phyloP scores from a whole-genome alignment of 345 rosid genomes.

The Clausena lansium region DNA sequence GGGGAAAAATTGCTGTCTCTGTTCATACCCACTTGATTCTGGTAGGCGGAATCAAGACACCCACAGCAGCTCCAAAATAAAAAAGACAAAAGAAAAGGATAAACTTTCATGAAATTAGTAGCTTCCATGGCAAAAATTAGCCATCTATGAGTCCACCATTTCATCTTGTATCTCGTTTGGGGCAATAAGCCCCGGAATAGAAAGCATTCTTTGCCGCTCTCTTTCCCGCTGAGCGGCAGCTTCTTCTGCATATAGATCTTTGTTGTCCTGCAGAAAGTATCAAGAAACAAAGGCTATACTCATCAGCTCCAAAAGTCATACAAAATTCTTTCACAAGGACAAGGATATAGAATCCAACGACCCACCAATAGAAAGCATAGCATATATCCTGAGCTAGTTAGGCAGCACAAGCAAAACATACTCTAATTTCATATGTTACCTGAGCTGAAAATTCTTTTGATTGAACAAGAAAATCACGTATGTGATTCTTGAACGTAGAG shows the following conservation, averaged over 20 bases:
- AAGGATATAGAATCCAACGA: neutral
- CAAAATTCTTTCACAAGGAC: neutral
- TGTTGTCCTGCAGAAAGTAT: constrained; percentile 53
- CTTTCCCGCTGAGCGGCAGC: constrained; percentile 73
- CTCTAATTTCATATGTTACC: constrained; percentile 30
- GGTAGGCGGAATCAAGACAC: constrained; percentile 17
- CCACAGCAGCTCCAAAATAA: constrained; percentile 17
- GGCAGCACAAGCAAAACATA: neutral
- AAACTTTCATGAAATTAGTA: constrained; percentile 26
- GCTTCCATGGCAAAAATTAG: constrained; percentile 21
- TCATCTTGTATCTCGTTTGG: constrained; percentile 78
- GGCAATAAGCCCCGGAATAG: constrained; percentile 74
- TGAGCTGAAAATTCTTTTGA: constrained; percentile 85
- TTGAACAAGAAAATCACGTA: constrained; percentile 92
- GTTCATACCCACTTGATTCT: constrained; percentile 22
- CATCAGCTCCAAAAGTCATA: neutral
- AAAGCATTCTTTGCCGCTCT: constrained; percentile 72
- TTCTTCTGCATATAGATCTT: constrained; percentile 78
- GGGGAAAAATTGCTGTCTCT: constrained; percentile 19
- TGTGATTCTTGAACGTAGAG: constrained; percentile 76
- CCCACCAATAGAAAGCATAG: neutral
- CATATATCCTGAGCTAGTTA: neutral
- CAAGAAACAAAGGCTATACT: neutral
- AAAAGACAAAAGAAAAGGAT: neutral
- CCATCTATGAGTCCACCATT: constrained; percentile 70